Conservation (phyloP, 75 land plant genomes). For the Sequoiadendron giganteum region DNA sequence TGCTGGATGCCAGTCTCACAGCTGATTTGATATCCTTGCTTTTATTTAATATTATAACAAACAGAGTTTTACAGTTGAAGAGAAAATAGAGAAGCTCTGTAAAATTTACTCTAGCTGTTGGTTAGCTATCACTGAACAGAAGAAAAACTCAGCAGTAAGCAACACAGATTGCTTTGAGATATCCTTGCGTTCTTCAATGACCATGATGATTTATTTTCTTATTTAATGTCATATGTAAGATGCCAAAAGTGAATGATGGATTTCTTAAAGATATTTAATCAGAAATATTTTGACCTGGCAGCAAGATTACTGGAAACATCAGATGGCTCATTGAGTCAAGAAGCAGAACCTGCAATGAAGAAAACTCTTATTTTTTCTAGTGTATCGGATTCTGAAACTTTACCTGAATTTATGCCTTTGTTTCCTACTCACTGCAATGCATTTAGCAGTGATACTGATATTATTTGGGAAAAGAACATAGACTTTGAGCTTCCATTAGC, state of each 20-base stretch:
- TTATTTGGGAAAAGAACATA: background rate
- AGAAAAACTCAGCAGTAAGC: background rate
- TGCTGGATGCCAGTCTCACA: background rate
- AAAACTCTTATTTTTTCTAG: background rate
- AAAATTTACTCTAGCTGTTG: background rate
- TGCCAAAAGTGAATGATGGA: background rate
- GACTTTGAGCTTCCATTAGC: constrained; percentile 5
- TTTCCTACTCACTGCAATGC: background rate
- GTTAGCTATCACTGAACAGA: background rate
- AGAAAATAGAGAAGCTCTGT: background rate
- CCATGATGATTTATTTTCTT: background rate
- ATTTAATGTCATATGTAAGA: background rate
- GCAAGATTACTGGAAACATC: background rate
- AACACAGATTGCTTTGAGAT: background rate
- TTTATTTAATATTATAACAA: background rate
- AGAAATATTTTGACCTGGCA: background rate
- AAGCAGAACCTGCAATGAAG: background rate
- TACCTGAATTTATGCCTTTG: constrained; percentile 4
- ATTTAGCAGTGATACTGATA: background rate
- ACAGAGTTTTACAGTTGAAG: background rate
- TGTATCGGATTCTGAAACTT: background rate
- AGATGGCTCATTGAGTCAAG: background rate
- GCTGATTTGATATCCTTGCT: background rate
- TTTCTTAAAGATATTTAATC: background rate
- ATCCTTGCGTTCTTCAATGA: background rate